Evolutionary conservation across 805 yeast genomes (phyloP).

Genomic region (Barnettozyma wickerhamii): DNA sequence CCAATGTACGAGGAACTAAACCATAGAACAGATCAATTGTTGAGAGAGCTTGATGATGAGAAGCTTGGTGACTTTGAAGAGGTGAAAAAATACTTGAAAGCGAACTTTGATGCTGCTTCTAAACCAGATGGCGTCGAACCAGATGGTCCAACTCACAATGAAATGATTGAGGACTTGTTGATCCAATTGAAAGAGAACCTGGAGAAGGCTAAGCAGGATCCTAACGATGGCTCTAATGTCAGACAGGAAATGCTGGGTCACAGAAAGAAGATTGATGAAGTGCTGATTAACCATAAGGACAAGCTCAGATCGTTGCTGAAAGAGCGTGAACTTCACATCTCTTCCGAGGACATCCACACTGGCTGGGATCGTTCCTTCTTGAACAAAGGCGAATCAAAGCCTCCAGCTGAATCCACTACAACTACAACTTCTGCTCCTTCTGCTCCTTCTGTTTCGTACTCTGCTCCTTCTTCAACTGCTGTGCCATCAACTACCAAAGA

Average conservation of each 20-base stretch:
- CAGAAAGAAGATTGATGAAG: constrained; percentile 63
- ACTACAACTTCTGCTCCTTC: not conserved
- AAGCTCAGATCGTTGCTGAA: constrained; percentile 63
- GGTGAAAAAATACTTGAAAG: constrained; percentile 40
- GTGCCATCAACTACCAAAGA: constrained; percentile 6
- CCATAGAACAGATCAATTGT: constrained; percentile 62
- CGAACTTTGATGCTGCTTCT: constrained; percentile 53
- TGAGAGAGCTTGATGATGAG: constrained; percentile 37
- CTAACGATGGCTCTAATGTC: constrained; percentile 34
- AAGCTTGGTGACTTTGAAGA: constrained; percentile 30
- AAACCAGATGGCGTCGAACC: constrained; percentile 47
- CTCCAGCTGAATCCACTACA: not conserved
- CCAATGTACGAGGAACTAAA: constrained; percentile 78
- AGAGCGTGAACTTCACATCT: constrained; percentile 72
- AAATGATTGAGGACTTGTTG: constrained; percentile 88
- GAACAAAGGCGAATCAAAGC: constrained; percentile 44
- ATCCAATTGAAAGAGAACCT: constrained; percentile 68
- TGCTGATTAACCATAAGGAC: constrained; percentile 56
- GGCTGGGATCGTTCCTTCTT: constrained; percentile 86
- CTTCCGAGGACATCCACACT: constrained; percentile 86
- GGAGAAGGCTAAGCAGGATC: constrained; percentile 41
- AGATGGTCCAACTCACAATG: constrained; percentile 67
- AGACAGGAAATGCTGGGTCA: constrained; percentile 48
- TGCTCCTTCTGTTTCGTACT: not conserved
- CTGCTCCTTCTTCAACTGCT: not conserved